phyloP scores from a whole-genome alignment of 495 filamentous ascomycete species.

The Pyrenopolyporus hunteri region DNA sequence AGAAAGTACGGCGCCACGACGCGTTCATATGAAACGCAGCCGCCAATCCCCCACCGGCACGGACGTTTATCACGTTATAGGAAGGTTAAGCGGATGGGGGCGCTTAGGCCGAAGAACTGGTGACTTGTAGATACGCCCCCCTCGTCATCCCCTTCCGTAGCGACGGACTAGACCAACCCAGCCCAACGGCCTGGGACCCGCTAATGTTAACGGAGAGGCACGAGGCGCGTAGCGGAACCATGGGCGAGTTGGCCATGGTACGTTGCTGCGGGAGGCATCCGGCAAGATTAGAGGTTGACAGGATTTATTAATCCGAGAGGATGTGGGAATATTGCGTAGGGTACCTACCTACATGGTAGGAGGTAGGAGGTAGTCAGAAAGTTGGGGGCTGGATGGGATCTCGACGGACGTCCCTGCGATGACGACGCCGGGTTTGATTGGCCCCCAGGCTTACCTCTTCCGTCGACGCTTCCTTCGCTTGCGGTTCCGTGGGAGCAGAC shows the following conservation, averaged over 20 bases:
- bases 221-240: constrained; percentile 12
- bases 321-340: too few species aligned
- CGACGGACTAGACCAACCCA: constrained; percentile 5
- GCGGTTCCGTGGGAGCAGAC: too few species aligned
- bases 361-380: neutral
- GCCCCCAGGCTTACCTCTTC: too few species aligned
- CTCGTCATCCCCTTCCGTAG: too few species aligned
- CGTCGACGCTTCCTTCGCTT: too few species aligned
- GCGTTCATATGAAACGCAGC: constrained; percentile 17
- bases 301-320: neutral
- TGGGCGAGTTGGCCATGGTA: neutral
- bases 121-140: neutral
- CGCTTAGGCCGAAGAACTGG: neutral
- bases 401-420: constrained; percentile 9
- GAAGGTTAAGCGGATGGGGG: constrained; percentile 13
- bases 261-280: neutral
- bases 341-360: too few species aligned
- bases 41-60: constrained; percentile 1
- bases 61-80: constrained; percentile 10
- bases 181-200: constrained; percentile 16
- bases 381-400: constrained; percentile 15
- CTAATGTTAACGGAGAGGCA: constrained; percentile 11
- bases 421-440: too few species aligned
- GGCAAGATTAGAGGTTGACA: neutral
- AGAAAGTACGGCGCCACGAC: too few species aligned